These are phyloP conservation scores for Dryadomyces sulphureus DNA, from an alignment of 2,329 filamentous ascomycete species.

Conservation along the genomic window DNA sequence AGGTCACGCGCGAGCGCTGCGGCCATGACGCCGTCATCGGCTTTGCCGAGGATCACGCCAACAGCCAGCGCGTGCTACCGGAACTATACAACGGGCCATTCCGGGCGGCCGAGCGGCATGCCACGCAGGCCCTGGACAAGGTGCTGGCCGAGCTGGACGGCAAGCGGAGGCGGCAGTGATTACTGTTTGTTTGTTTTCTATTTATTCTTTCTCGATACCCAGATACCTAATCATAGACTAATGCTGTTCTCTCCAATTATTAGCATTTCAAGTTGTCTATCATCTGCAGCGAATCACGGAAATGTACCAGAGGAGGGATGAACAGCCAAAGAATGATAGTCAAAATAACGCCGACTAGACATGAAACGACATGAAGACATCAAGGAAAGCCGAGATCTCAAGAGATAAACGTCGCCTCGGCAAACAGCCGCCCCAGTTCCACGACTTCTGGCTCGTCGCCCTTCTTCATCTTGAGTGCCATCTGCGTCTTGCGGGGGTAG, in stretches of 20 bases:
- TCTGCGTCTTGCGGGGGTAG: slow-evolving; percentile 43
- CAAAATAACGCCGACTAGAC: neutral
- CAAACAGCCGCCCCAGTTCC: slow-evolving; percentile 69
- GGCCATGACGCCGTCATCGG: slow-evolving; percentile 53
- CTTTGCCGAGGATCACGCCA: slow-evolving; percentile 67
- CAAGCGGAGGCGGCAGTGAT: slow-evolving; percentile 26
- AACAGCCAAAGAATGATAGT: neutral
- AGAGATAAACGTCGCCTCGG: slow-evolving; percentile 93
- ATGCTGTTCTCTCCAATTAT: too few species aligned
- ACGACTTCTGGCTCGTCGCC: slow-evolving; percentile 59
- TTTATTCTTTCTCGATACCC: neutral
- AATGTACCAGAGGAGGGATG: too few species aligned
- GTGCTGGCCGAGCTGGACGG: slow-evolving; percentile 35
- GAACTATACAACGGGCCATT: slow-evolving; percentile 47
- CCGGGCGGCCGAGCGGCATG: slow-evolving; percentile 41
- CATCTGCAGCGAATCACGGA: neutral
- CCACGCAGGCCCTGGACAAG: slow-evolving; percentile 35
- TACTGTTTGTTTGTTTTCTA: neutral
- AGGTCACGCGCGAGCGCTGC: slow-evolving; percentile 50
- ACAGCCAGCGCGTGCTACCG: slow-evolving; percentile 50
- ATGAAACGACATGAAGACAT: neutral
- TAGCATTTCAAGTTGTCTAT: slow-evolving; percentile 2
- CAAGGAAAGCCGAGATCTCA: slow-evolving; percentile 17
- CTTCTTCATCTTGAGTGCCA: slow-evolving; percentile 70
- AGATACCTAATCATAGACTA: too few species aligned